These are phyloP conservation scores for Leccinum imitatum DNA, from an alignment of 768 basidiomycete genomes.

Conservation along the genomic window DNA sequence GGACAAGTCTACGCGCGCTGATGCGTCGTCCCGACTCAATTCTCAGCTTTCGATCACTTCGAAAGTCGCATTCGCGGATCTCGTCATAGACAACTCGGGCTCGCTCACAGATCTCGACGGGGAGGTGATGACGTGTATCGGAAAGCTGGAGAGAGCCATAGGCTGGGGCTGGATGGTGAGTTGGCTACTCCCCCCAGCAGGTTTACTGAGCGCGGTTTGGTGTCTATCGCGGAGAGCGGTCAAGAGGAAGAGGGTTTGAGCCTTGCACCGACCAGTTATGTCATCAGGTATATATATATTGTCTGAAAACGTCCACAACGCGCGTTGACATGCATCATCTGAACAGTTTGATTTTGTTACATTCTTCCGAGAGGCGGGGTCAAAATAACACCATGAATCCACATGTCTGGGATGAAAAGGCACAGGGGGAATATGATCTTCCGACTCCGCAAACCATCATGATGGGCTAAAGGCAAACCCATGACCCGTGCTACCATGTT, in stretches of 20 bases:
- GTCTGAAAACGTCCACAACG: no score
- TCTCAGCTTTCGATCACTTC: slow-evolving; percentile 78
- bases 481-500: not conserved
- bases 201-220: slow-evolving; percentile 47
- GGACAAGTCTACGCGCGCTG: slow-evolving; percentile 61
- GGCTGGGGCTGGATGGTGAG: slow-evolving; percentile 63
- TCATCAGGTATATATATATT: no score
- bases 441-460: no score
- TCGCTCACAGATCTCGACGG: slow-evolving; percentile 64
- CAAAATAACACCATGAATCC: no score
- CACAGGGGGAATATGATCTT: no score
- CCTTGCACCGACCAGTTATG: not conserved
- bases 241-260: slow-evolving; percentile 16
- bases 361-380: no score
- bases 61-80: slow-evolving; percentile 83
- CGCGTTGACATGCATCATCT: no score
- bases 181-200: slow-evolving; percentile 59
- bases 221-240: slow-evolving; percentile 37
- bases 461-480: no score
- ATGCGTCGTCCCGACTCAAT: slow-evolving; percentile 71
- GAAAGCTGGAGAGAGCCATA: slow-evolving; percentile 41
- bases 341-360: no score
- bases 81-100: slow-evolving; percentile 89
- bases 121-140: slow-evolving; percentile 39
- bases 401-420: no score